These are phyloP conservation scores for Cladosporium sp. DNA, from an alignment of 2,329 filamentous ascomycete genomes.

Conservation along the genomic window DNA sequence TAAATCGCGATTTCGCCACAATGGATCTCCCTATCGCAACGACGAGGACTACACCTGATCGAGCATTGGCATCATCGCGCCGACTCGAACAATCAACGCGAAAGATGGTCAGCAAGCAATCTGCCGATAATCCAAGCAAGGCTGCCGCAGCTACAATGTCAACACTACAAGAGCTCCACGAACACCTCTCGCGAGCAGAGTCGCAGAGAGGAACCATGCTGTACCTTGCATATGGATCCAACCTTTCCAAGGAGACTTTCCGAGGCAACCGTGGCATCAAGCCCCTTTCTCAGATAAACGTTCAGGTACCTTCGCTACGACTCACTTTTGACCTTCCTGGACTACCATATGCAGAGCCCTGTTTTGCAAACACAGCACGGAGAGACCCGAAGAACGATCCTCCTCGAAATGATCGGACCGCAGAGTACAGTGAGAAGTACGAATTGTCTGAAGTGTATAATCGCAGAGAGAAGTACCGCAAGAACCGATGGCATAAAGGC, in stretches of 20 bases:
- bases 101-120: not conserved
- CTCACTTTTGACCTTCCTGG: conserved; percentile 86
- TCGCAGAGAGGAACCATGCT: conserved; percentile 32
- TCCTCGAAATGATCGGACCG: not conserved
- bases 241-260: conserved; percentile 79
- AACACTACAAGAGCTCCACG: conserved; percentile 6
- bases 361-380: conserved; percentile 78
- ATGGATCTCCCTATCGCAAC: conserved; percentile 7
- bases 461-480: conserved; percentile 45
- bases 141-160: not conserved
- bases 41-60: not conserved
- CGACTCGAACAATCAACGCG: conserved; percentile 2
- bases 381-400: conserved; percentile 48
- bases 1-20: not conserved
- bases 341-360: conserved; percentile 83
- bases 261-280: conserved; percentile 73
- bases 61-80: conserved; percentile 12
- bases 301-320: conserved; percentile 73
- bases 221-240: conserved; percentile 78
- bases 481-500: conserved; percentile 72
- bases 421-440: conserved; percentile 35
- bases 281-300: conserved; percentile 78
- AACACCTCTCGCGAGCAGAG: conserved; percentile 2
- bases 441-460: conserved; percentile 28
- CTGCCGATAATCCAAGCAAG: not conserved